A percentile compares a stretch with the other conserved stretches of the same genome.
These are phyloP conservation scores for Trametes villosa DNA, from an alignment of 768 basidiomycete genomes.

Conservation along the genomic window DNA sequence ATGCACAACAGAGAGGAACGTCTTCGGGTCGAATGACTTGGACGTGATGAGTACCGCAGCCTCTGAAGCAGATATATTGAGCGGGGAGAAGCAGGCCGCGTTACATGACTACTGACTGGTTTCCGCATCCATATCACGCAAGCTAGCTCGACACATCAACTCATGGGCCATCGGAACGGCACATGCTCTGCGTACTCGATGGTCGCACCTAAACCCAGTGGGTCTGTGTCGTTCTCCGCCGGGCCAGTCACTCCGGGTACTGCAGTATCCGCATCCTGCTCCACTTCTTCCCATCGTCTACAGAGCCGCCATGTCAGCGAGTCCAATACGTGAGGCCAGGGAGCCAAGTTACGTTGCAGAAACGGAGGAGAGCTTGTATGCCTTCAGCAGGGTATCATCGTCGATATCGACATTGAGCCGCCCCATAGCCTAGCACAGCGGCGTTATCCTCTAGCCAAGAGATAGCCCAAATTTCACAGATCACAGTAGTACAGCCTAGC, in stretches of 20 bases:
- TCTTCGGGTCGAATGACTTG: conserved; percentile 95
- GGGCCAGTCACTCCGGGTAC: conserved; percentile 68
- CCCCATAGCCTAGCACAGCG: conserved; percentile 41
- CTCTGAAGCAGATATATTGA: conserved; percentile 47
- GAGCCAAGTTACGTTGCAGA: conserved; percentile 63
- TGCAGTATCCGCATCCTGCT: conserved; percentile 82
- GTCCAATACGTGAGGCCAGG: neutral
- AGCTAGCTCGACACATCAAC: conserved; percentile 41
- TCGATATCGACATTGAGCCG: conserved; percentile 73
- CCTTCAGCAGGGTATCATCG: conserved; percentile 82
- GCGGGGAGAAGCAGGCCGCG: conserved; percentile 1
- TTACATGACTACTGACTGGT: conserved; percentile 58
- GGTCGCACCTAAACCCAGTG: conserved; percentile 72
- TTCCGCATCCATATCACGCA: conserved; percentile 74
- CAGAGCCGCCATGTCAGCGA: neutral
- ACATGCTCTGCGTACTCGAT: conserved; percentile 54
- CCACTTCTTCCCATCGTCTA: conserved; percentile 90
- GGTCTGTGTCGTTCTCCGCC: conserved; percentile 68
- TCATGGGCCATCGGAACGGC: neutral
- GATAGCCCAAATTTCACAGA: neutral
- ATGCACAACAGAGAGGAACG: conserved; percentile 88
- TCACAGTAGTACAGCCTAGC: neutral
- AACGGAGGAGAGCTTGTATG: conserved; percentile 82
- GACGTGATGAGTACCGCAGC: conserved; percentile 84
- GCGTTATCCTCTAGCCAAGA: neutral